Base-by-base conservation (phyloP, 257 asterid genomes). In the Cinchona pubescens region DNA sequence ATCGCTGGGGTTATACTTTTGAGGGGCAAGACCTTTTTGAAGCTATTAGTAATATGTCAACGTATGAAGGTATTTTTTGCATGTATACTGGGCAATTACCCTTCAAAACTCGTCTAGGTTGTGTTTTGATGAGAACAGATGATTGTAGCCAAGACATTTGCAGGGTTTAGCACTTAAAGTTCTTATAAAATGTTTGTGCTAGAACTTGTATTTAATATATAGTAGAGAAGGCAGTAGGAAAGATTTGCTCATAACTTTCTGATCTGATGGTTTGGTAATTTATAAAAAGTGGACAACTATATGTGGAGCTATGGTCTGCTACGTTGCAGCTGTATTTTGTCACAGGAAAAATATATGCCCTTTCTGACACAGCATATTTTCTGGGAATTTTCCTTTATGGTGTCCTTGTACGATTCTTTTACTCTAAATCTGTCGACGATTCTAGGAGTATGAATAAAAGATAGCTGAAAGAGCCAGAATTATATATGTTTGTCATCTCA, bases 1-100 rank as follows among this genome's bases (percentile, higher is more conserved):
- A 91, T 77, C 99, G 99, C 38, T 95, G 99, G 99, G 99, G 99
- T 75, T 91, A 87, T 79, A 85, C 90, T 79, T 87, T 86, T 56
- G 94, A 92, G 78, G 99, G 98, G 75, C 85, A 83, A 73, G 89
- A 95, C 80, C 97, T 91, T 78, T 86, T 86, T 55, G 88, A 91
- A 82, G 82, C 88, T 40, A 71, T 86, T 66, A 77, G 79, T 76
- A 80, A 78, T 73, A 78, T 14, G 53, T 65, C 96, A 43, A 71
- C 83, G 45, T 66, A 76, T 72, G 67, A 85, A 46, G 86, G 99
- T 95, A 87, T 93, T 85, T 69, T 65, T 32, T 29, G 49, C 48
- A 45, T 18, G n/a, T 60, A 12, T 18, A 55, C 71, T 73, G 51
- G 63, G 21, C 58, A 38, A 32, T 43, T 45, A 13, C 29, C 40